These are phyloP conservation scores for Wickerhamomyces chaumierensis DNA, from an alignment of 805 yeast species.

Conservation along the genomic window DNA sequence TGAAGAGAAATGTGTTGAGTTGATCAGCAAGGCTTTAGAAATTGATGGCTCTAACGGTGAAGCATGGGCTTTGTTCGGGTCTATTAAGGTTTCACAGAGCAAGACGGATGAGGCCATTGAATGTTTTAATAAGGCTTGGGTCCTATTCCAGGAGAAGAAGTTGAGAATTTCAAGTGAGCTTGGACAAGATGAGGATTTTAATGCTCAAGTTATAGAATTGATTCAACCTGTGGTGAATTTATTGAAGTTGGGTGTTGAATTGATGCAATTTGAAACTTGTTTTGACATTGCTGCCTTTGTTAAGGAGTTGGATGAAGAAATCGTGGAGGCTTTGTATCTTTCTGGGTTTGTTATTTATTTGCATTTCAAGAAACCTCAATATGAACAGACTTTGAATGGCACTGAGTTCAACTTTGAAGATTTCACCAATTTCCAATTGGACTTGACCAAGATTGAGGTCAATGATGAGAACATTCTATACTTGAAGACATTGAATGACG, in stretches of 20 bases:
- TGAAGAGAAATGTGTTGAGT: slow-evolving; percentile 64
- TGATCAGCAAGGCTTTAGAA: slow-evolving; percentile 53
- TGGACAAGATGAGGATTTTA: slow-evolving; percentile 29
- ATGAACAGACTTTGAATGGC: slow-evolving; percentile 4
- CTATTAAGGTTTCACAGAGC: slow-evolving; percentile 84
- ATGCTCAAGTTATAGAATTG: slow-evolving; percentile 48
- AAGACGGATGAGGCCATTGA: slow-evolving; percentile 57
- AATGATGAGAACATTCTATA: slow-evolving; percentile 7
- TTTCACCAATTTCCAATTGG: slow-evolving; percentile 13
- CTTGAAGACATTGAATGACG: slow-evolving; percentile 6
- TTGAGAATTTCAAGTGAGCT: slow-evolving; percentile 28
- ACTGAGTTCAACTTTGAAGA: slow-evolving; percentile 13
- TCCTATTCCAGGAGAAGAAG: slow-evolving; percentile 44
- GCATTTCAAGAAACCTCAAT: slow-evolving; percentile 25
- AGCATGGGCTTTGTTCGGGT: slow-evolving; percentile 70
- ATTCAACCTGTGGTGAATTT: slow-evolving; percentile 66
- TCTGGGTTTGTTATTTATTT: slow-evolving; percentile 69
- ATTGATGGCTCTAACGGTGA: slow-evolving; percentile 54
- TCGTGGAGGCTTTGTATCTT: slow-evolving; percentile 71
- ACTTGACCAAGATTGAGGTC: slow-evolving; percentile 2
- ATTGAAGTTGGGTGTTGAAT: slow-evolving; percentile 66
- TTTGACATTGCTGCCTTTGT: slow-evolving; percentile 51
- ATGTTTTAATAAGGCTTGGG: slow-evolving; percentile 66
- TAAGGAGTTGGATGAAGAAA: slow-evolving; percentile 75
- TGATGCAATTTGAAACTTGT: slow-evolving; percentile 59